Conservation (phyloP, 2,329 filamentous ascomycete genomes). For the Neofusicoccum sp. region DNA sequence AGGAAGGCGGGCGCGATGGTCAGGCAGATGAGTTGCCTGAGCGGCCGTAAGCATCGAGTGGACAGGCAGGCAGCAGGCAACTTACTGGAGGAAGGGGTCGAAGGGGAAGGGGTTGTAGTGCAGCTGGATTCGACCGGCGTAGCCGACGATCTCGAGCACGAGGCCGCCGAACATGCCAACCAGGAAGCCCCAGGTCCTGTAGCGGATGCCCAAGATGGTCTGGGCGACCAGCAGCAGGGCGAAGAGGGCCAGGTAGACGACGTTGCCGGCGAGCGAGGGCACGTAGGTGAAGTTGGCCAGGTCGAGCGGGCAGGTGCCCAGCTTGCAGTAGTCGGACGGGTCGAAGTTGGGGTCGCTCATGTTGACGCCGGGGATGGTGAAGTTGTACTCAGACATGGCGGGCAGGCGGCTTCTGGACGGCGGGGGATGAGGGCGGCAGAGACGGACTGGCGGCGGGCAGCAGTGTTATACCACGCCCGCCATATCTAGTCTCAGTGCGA, state of each 20-base stretch:
- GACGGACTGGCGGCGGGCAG: no score
- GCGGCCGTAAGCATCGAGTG: conserved; percentile 11
- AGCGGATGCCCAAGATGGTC: conserved; percentile 48
- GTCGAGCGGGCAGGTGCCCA: conserved; percentile 47
- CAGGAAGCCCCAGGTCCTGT: conserved; percentile 57
- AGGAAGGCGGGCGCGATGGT: conserved; percentile 58
- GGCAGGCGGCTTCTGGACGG: no score
- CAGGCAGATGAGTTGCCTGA: conserved; percentile 56
- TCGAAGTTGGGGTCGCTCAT: not conserved
- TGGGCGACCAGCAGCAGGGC: conserved; percentile 50
- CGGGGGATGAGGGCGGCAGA: no score
- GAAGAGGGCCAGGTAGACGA: conserved; percentile 54
- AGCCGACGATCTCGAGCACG: conserved; percentile 55
- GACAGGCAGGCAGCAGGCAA: not conserved
- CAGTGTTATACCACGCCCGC: no score
- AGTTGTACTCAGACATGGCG: no score
- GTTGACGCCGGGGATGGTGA: no score
- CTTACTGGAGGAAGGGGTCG: conserved; percentile 52
- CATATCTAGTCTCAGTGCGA: no score
- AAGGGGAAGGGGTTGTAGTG: conserved; percentile 52
- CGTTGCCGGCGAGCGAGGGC: conserved; percentile 51
- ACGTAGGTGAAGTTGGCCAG: conserved; percentile 55
- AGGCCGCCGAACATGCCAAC: conserved; percentile 50
- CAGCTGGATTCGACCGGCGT: conserved; percentile 55
- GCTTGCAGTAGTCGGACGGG: conserved; percentile 16